A percentile compares a stretch with the other conserved stretches of the same genome.
phyloP scores from a whole-genome alignment of 768 basidiomycete species.

The Lentinula raphanica region DNA sequence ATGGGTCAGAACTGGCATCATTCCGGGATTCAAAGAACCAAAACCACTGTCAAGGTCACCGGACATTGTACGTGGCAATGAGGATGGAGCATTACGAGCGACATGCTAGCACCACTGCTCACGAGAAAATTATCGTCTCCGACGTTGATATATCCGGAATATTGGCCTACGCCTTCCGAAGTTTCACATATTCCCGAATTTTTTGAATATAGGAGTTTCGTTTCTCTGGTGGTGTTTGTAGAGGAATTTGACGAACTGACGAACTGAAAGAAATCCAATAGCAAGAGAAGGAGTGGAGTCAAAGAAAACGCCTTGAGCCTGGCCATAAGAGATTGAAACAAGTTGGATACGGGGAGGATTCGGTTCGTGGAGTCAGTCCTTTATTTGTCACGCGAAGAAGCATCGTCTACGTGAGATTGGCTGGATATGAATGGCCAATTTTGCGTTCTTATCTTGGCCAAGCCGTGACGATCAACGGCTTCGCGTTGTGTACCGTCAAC shows the following conservation, averaged over 20 bases:
- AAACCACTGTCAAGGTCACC: slow-evolving; percentile 32
- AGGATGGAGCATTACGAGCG: background rate
- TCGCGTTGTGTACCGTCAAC: background rate
- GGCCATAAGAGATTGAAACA: background rate
- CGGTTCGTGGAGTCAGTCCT: background rate
- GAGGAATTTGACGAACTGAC: background rate
- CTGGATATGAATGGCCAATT: background rate
- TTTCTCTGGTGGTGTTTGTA: background rate
- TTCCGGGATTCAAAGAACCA: slow-evolving; percentile 47
- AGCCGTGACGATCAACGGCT: background rate
- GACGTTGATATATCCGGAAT: slow-evolving; percentile 40
- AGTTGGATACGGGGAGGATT: background rate
- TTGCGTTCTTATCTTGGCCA: background rate
- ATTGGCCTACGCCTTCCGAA: slow-evolving; percentile 33
- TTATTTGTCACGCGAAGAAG: background rate
- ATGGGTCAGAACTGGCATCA: slow-evolving; percentile 37
- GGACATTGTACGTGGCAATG: background rate
- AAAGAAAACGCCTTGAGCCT: background rate
- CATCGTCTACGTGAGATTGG: background rate
- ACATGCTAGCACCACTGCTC: slow-evolving; percentile 6
- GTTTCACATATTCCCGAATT: slow-evolving; percentile 45
- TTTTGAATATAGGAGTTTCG: slow-evolving; percentile 18
- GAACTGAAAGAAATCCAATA: background rate
- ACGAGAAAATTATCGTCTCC: slow-evolving; percentile 41
- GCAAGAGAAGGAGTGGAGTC: background rate